phyloP scores from a whole-genome alignment of 164 flowering plant species.

The Annona cherimola region DNA sequence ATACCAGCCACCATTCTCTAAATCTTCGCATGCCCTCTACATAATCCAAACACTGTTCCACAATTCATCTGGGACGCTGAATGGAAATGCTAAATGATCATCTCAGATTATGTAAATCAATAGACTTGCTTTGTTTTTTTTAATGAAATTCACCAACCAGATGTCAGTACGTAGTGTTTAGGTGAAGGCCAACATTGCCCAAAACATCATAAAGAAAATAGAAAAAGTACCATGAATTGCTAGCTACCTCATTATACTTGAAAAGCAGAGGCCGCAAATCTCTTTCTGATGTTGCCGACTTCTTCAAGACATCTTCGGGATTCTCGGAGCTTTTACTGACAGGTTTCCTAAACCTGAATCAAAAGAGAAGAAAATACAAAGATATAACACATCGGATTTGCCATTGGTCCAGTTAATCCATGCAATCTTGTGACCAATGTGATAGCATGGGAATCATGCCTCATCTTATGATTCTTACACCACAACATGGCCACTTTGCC shows the following conservation, averaged over 20 bases:
- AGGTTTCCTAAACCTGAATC: constrained; percentile 62
- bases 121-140: no score
- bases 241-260: constrained; percentile 81
- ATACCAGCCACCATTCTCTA: no score
- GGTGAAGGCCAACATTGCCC: neutral
- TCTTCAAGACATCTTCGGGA: constrained; percentile 22
- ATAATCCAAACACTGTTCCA: no score
- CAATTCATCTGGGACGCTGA: no score
- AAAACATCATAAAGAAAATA: neutral
- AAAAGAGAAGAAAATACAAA: neutral
- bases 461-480: no score
- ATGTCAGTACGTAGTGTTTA: neutral
- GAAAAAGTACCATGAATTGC: neutral
- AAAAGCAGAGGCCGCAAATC: constrained; percentile 69
- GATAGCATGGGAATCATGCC: no score
- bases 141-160: neutral
- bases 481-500: no score
- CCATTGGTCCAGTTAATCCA: no score
- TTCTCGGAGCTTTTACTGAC: constrained; percentile 33
- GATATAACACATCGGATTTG: neutral
- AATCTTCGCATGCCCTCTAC: no score
- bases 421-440: no score
- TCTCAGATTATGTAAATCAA: no score
- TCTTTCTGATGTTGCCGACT: constrained; percentile 44
- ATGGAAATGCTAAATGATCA: no score